These are phyloP conservation scores for Cornus kousa DNA, from an alignment of 148 eudicot species.

Conservation along the genomic window DNA sequence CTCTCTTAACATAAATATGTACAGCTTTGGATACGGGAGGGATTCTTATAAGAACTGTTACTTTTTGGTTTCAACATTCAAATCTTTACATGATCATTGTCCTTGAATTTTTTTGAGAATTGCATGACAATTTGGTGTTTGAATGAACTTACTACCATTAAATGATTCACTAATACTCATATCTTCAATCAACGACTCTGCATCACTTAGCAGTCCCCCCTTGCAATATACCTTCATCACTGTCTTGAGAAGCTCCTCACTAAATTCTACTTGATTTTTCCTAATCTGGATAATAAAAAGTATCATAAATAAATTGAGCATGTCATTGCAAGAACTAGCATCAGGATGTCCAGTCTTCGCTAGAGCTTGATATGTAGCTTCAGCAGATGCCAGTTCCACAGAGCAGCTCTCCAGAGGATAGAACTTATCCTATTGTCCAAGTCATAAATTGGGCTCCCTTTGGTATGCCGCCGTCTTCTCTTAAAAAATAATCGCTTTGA, in stretches of 20 bases:
- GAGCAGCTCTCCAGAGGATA: too few relatives aligned
- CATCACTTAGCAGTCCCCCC: slow-evolving; percentile 63
- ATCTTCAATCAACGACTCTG: slow-evolving; percentile 53
- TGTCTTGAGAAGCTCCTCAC: slow-evolving; percentile 58
- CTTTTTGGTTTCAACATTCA: too few relatives aligned
- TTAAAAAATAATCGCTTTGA: too few relatives aligned
- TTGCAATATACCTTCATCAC: slow-evolving; percentile 61
- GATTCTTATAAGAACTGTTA: too few relatives aligned
- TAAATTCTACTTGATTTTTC: slow-evolving; percentile 55
- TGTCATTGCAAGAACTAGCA: slow-evolving; percentile 58
- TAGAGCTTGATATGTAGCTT: slow-evolving; percentile 56
- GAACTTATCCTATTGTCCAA: too few relatives aligned
- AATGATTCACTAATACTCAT: slow-evolving; percentile 25
- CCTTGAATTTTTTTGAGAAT: too few relatives aligned
- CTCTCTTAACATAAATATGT: too few relatives aligned
- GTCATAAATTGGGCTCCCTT: too few relatives aligned
- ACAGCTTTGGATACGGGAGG: too few relatives aligned
- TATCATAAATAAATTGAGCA: slow-evolving; percentile 62
- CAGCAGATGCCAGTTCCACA: slow-evolving; percentile 59
- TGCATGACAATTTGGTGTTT: slow-evolving; percentile 14
- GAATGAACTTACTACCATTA: slow-evolving; percentile 41
- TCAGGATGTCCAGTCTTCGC: slow-evolving; percentile 61
- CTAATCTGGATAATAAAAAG: slow-evolving; percentile 49
- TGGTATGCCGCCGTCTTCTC: too few relatives aligned
- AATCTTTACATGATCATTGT: too few relatives aligned